Percentiles rank a stretch among this genome's conserved stretches.
These are phyloP conservation scores for Lasiodiplodia sp. DNA, from an alignment of 2,329 filamentous ascomycete genomes.

Conservation along the genomic window DNA sequence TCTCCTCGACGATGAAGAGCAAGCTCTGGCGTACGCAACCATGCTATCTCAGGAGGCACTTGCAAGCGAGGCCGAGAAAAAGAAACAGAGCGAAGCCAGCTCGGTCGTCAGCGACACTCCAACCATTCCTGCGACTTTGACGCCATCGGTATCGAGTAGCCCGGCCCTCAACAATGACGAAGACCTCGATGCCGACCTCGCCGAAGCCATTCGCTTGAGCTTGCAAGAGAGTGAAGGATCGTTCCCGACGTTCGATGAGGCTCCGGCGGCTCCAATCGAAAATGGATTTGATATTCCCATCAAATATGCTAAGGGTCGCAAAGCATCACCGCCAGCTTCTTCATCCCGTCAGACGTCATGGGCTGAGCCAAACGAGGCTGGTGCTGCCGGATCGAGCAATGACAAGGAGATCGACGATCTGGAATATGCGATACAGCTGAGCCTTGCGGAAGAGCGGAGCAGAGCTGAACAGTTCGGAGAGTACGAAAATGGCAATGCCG, in stretches of 20 bases:
- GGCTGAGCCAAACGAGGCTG: slow-evolving; percentile 37
- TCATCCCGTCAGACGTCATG: slow-evolving; percentile 33
- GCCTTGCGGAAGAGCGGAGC: slow-evolving; percentile 66
- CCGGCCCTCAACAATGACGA: slow-evolving; percentile 51
- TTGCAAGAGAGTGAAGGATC: slow-evolving; percentile 40
- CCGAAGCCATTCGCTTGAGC: slow-evolving; percentile 67
- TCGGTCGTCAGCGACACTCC: slow-evolving; percentile 46
- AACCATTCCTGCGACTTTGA: slow-evolving; percentile 39
- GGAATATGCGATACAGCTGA: slow-evolving; percentile 68
- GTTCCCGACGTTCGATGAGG: neutral
- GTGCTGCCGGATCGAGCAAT: slow-evolving; percentile 49
- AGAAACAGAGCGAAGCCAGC: slow-evolving; percentile 52
- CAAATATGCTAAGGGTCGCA: slow-evolving; percentile 51
- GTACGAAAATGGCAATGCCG: slow-evolving; percentile 3
- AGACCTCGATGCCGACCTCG: slow-evolving; percentile 64
- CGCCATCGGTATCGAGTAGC: slow-evolving; percentile 39
- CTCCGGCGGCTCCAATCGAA: slow-evolving; percentile 18
- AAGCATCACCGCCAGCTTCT: slow-evolving; percentile 27
- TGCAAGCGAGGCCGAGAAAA: slow-evolving; percentile 56
- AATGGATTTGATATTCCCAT: slow-evolving; percentile 54
- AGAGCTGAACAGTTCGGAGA: slow-evolving; percentile 40
- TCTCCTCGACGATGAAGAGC: slow-evolving; percentile 68
- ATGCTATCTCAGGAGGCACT: slow-evolving; percentile 68
- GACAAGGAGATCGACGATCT: slow-evolving; percentile 62
- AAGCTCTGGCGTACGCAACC: slow-evolving; percentile 68